A percentile compares a stretch with the other conserved stretches of the same genome.
Conservation (phyloP, 2,329 filamentous ascomycete species). For the Tolypocladium tundrense region DNA sequence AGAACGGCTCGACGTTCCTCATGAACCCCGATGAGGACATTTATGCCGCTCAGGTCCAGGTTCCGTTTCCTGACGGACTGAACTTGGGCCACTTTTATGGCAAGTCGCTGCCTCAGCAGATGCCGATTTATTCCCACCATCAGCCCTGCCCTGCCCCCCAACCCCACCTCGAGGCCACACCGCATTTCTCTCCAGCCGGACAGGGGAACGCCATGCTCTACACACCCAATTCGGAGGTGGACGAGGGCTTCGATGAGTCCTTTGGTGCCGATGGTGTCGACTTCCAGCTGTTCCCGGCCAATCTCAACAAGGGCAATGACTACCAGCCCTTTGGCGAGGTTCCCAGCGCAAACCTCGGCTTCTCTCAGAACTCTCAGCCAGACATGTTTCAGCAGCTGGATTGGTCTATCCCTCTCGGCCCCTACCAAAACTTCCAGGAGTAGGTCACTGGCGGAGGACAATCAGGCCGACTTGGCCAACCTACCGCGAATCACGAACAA, state of each 20-base stretch:
- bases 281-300: constrained; percentile 51
- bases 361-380: constrained; percentile 41
- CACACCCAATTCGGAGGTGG: constrained; percentile 54
- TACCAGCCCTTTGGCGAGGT: constrained; percentile 38
- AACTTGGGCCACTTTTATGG: constrained; percentile 28
- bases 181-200: constrained; percentile 58
- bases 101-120: constrained; percentile 33
- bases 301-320: constrained; percentile 27
- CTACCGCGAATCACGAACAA: background rate
- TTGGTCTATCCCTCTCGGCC: constrained; percentile 16
- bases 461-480: background rate
- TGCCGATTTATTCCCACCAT: constrained; percentile 21
- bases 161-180: constrained; percentile 12
- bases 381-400: constrained; percentile 37
- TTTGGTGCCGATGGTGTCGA: constrained; percentile 40
- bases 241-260: constrained; percentile 55
- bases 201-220: constrained; percentile 60
- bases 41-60: constrained; percentile 46
- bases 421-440: background rate
- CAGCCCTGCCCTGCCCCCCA: constrained; percentile 15
- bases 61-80: constrained; percentile 36
- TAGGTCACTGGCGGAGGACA: background rate
- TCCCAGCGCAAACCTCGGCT: constrained; percentile 39
- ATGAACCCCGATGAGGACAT: constrained; percentile 48
- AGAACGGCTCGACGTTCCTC: constrained; percentile 51